Conservation (phyloP, 306 rosid genomes). For the Cercis canadensis region DNA sequence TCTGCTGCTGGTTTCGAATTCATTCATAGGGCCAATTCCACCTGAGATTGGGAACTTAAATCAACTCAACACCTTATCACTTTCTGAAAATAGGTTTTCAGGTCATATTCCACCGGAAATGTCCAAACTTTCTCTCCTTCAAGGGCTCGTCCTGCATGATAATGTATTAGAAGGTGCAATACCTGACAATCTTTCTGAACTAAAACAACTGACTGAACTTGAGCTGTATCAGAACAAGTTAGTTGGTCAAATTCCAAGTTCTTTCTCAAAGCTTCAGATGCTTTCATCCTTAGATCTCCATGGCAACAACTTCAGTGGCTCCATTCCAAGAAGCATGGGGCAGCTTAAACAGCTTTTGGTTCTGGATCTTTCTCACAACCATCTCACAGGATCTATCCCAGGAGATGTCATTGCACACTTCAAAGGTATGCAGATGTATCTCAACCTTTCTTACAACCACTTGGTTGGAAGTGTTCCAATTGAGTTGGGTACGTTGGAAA, state of each 20-base stretch:
- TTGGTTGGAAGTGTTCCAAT: slow-evolving; percentile 67
- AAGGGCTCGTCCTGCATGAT: slow-evolving; percentile 58
- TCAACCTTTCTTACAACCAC: slow-evolving; percentile 75
- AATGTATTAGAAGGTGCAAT: slow-evolving; percentile 71
- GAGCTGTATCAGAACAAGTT: slow-evolving; percentile 62
- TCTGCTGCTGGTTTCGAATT: slow-evolving; percentile 46
- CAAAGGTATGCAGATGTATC: slow-evolving; percentile 64
- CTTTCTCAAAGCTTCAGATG: slow-evolving; percentile 66
- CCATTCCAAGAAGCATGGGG: slow-evolving; percentile 70
- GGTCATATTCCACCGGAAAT: slow-evolving; percentile 71
- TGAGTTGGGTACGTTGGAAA: slow-evolving; percentile 75
- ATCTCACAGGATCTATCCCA: slow-evolving; percentile 66
- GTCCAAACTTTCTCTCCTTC: slow-evolving; percentile 71
- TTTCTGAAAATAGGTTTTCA: slow-evolving; percentile 64
- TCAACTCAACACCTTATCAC: slow-evolving; percentile 52
- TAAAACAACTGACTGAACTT: slow-evolving; percentile 55
- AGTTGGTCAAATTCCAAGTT: slow-evolving; percentile 72
- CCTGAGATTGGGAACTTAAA: slow-evolving; percentile 70
- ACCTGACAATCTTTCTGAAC: slow-evolving; percentile 61
- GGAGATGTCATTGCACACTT: slow-evolving; percentile 52
- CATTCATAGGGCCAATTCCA: slow-evolving; percentile 75
- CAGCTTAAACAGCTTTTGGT: slow-evolving; percentile 48
- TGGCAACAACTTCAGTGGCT: slow-evolving; percentile 67
- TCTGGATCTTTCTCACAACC: slow-evolving; percentile 78
- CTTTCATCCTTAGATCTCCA: slow-evolving; percentile 72